These are phyloP conservation scores for Pseudomicrostroma phylloplanum DNA, from an alignment of 1,284 basidiomycete genomes.

Conservation along the genomic window DNA sequence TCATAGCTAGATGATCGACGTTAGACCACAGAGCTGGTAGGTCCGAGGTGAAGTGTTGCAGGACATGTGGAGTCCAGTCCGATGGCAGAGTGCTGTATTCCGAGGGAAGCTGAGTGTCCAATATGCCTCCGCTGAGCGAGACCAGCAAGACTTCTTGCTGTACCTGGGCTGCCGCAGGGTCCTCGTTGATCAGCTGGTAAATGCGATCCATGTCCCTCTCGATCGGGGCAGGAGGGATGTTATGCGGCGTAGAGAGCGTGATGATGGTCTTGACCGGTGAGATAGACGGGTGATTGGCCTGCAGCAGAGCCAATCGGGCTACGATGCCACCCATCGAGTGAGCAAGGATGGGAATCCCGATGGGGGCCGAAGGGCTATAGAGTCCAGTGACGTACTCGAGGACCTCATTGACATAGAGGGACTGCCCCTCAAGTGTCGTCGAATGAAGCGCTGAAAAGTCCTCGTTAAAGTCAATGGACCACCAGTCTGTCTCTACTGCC, in stretches of 20 bases:
- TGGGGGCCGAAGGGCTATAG: constrained; percentile 56
- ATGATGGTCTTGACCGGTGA: constrained; percentile 67
- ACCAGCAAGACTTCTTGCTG: constrained; percentile 58
- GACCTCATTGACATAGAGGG: constrained; percentile 66
- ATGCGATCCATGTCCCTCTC: constrained; percentile 71
- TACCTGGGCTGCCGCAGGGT: not conserved
- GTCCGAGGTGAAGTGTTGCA: constrained; percentile 65
- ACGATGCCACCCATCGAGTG: constrained; percentile 99
- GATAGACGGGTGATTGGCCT: constrained; percentile 53
- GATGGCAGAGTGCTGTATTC: constrained; percentile 70
- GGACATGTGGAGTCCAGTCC: constrained; percentile 53
- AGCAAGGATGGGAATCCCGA: constrained; percentile 64
- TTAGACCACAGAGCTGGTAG: constrained; percentile 88
- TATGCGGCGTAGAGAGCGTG: constrained; percentile 91
- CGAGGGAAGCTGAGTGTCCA: constrained; percentile 86
- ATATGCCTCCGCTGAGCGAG: constrained; percentile 83
- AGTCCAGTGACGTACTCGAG: constrained; percentile 70
- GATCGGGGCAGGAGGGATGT: constrained; percentile 78
- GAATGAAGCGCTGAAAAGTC: constrained; percentile 94
- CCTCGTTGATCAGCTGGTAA: constrained; percentile 54
- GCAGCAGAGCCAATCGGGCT: constrained; percentile 62
- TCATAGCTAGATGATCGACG: constrained; percentile 90
- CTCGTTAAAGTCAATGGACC: constrained; percentile 83
- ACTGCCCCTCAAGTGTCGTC: constrained; percentile 76
- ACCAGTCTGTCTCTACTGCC: constrained; percentile 30